Percentiles rank a stretch among this genome's conserved stretches.
phyloP scores from a whole-genome alignment of 129 eudicot genomes.

The Pittosporum tobira region DNA sequence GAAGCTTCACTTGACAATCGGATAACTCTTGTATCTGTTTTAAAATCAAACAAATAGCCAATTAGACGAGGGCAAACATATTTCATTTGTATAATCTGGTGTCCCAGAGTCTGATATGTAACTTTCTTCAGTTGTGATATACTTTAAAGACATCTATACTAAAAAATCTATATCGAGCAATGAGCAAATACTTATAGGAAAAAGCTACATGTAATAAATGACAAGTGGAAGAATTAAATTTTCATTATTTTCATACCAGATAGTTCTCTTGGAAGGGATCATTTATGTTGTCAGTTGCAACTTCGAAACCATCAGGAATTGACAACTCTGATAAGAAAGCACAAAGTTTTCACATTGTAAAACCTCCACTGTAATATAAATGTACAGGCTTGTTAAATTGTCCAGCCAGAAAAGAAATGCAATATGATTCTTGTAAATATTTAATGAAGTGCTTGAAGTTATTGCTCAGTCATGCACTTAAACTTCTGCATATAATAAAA shows the following conservation, averaged over 20 bases:
- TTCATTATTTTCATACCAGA: slow-evolving; percentile 36
- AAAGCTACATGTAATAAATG: background rate
- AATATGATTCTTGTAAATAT: background rate
- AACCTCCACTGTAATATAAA: background rate
- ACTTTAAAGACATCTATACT: too few relatives aligned
- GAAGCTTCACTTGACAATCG: slow-evolving; percentile 22
- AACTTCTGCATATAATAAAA: too few relatives aligned
- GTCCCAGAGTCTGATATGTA: too few relatives aligned
- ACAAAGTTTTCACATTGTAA: background rate
- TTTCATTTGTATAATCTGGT: too few relatives aligned
- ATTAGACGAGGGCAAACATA: background rate
- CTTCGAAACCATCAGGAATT: slow-evolving; percentile 24
- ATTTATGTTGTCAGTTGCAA: slow-evolving; percentile 34
- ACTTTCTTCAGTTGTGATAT: too few relatives aligned
- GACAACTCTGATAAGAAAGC: slow-evolving; percentile 36
- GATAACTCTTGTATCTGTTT: slow-evolving; percentile 51
- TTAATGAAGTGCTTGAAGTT: too few relatives aligned
- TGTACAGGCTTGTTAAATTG: background rate
- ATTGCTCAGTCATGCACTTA: too few relatives aligned
- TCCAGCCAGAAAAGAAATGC: background rate
- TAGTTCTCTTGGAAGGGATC: slow-evolving; percentile 34
- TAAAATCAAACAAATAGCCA: background rate
- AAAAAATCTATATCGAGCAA: background rate
- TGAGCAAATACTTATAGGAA: background rate
- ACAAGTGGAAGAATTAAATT: background rate